phyloP scores from a whole-genome alignment of 2,329 filamentous ascomycete genomes.

The Trichoderma sp. region DNA sequence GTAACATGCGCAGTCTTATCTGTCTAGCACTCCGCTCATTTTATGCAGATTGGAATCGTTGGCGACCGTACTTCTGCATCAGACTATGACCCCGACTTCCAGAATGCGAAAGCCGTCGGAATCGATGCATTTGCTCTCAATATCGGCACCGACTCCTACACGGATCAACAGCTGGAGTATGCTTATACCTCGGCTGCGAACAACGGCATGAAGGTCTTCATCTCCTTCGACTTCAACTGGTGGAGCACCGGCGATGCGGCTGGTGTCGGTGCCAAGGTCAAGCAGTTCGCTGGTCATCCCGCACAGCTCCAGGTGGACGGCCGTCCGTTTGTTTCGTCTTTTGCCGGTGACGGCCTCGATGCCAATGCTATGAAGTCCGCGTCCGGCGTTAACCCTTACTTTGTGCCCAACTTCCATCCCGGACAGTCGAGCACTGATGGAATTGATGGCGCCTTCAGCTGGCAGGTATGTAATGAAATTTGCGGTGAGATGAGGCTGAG shows the following conservation, averaged over 20 bases:
- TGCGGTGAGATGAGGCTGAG: too few relatives aligned
- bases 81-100: constrained; percentile 53
- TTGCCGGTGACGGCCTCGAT: constrained; percentile 52
- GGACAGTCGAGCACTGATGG: constrained; percentile 37
- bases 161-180: constrained; percentile 49
- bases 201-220: constrained; percentile 55
- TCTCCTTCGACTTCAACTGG: constrained; percentile 61
- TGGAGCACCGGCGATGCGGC: constrained; percentile 43
- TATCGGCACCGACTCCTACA: constrained; percentile 50
- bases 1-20: not conserved
- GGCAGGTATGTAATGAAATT: too few relatives aligned
- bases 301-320: constrained; percentile 54
- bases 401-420: constrained; percentile 54
- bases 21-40: not conserved
- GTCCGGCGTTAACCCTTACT: constrained; percentile 50
- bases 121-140: constrained; percentile 56
- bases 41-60: constrained; percentile 47
- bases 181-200: constrained; percentile 54
- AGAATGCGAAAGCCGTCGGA: constrained; percentile 47
- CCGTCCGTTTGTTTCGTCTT: constrained; percentile 57
- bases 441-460: constrained; percentile 52
- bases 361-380: constrained; percentile 45
- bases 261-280: constrained; percentile 49
- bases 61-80: constrained; percentile 45
- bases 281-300: constrained; percentile 46